Conservation (phyloP, 2,329 filamentous ascomycete species). For the Beauveria bassiana region DNA sequence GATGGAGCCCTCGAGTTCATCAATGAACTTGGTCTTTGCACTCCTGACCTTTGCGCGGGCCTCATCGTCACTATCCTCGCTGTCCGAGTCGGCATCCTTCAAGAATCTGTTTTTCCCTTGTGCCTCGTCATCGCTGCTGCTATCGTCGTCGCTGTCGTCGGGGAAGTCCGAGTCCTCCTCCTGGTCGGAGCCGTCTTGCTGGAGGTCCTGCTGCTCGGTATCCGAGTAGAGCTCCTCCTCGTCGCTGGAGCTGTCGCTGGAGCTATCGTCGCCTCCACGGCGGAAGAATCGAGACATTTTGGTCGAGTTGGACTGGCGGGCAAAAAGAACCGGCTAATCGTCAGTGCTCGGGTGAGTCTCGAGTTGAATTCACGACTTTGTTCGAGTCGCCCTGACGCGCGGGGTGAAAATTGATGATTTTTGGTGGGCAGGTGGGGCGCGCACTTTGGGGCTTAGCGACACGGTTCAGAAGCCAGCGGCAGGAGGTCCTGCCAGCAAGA, state of each 20-base stretch:
- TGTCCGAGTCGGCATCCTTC: conserved; percentile 63
- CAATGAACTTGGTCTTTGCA: conserved; percentile 93
- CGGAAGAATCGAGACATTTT: conserved; percentile 97
- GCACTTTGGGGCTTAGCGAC: conserved; percentile 31
- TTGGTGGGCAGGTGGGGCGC: conserved; percentile 34
- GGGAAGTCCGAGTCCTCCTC: conserved; percentile 40
- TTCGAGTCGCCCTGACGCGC: conserved; percentile 14
- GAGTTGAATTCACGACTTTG: conserved; percentile 11
- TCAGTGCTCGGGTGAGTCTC: conserved; percentile 8
- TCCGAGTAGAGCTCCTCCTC: conserved; percentile 91
- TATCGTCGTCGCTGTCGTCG: conserved; percentile 44
- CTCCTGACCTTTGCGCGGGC: conserved; percentile 84
- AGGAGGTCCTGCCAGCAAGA: background rate
- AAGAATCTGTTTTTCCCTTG: conserved; percentile 80
- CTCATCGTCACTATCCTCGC: conserved; percentile 82
- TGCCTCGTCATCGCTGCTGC: conserved; percentile 57
- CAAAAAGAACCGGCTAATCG: background rate
- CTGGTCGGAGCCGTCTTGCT: conserved; percentile 47
- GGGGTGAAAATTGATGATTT: conserved; percentile 32
- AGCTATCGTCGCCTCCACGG: conserved; percentile 76
- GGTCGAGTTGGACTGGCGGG: conserved; percentile 21
- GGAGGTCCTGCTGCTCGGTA: conserved; percentile 56
- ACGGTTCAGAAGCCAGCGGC: background rate
- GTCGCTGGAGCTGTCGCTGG: conserved; percentile 89
- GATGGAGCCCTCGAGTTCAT: conserved; percentile 86